Evolutionary conservation across 345 rosid genomes (phyloP), one percentile per base, ranked within the genome.

Genomic region (Syzygium aqueum): DNA sequence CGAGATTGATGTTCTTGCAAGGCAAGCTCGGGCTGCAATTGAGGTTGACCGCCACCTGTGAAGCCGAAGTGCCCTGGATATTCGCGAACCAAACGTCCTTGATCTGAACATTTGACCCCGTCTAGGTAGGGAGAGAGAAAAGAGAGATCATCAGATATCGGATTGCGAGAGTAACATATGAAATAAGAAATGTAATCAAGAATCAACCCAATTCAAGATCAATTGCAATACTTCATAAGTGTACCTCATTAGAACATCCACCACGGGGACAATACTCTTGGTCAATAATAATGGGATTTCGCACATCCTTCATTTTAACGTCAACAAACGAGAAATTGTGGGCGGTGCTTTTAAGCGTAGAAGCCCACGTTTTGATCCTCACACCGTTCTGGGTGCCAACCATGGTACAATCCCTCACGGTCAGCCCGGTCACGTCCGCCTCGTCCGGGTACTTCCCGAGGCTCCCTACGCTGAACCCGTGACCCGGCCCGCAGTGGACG

Each of bases 331-430:
- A 89, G 52, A 92, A 80, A 30, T 85, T 73, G 28, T 49, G 30
- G 46, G 83, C 91, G 4, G 11, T 59, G 22, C 78, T 57, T 53
- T 27, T 52, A 1, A 11, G 46, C 4, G 87, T 51, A 22, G 85
- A n/a, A 0, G 91, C 90, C 93, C 92, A 92, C 54, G 92, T 91
- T 88, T 92, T 93, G 88, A 93, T 89, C 84, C 93, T 90, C 19
- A 92, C 49, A 2, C 95, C 93, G 80, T 90, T 91, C 52, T 90
- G 89, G 3, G 92, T 92, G 25, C 84, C 53, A 12, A 28, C 56
- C 5, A 92, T 85, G 6, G 88, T 87, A 59, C 93, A 90, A 57
- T 88, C 77, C 84, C 40, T 85, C 14, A 93, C 89, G 30, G 37
- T 17, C 40, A 88, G 50, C 30, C 84, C 88, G n/a, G 67, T 85